A percentile compares a stretch with the other conserved stretches of the same genome.
Evolutionary conservation across 2,329 filamentous ascomycete genomes (phyloP).

Genomic region (Neofusicoccum cordaticola): DNA sequence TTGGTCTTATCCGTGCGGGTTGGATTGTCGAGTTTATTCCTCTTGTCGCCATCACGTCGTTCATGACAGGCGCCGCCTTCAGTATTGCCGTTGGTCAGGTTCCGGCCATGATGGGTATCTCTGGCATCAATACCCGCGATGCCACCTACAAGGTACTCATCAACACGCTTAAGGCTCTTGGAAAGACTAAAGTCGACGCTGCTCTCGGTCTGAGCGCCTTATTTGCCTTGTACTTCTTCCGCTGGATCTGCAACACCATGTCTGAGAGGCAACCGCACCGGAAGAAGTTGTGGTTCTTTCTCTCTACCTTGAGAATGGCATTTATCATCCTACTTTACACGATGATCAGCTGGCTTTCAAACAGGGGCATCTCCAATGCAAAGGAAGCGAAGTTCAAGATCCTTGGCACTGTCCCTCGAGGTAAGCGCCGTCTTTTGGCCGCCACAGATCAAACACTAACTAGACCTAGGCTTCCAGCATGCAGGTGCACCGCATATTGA

Average conservation of each 20-base stretch:
- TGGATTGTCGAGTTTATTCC: slow-evolving; percentile 95
- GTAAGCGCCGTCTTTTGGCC: slow-evolving; percentile 35
- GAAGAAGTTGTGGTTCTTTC: slow-evolving; percentile 76
- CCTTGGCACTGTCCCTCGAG: slow-evolving; percentile 71
- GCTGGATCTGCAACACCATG: slow-evolving; percentile 56
- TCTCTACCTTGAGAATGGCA: slow-evolving; percentile 80
- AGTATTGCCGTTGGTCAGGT: slow-evolving; percentile 84
- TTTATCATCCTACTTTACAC: slow-evolving; percentile 90
- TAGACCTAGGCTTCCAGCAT: slow-evolving; percentile 67
- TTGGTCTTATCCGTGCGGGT: slow-evolving; percentile 77
- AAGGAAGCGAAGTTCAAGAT: slow-evolving; percentile 60
- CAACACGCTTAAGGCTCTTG: slow-evolving; percentile 73
- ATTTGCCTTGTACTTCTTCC: slow-evolving; percentile 64
- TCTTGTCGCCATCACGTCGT: slow-evolving; percentile 83
- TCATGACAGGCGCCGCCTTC: slow-evolving; percentile 94
- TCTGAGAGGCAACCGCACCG: slow-evolving; percentile 66
- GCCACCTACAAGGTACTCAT: slow-evolving; percentile 80
- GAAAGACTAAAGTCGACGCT: slow-evolving; percentile 69
- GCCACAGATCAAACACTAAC: neutral
- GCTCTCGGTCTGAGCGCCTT: slow-evolving; percentile 85
- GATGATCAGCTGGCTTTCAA: slow-evolving; percentile 78
- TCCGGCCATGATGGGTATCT: slow-evolving; percentile 74
- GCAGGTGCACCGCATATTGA: slow-evolving; percentile 69
- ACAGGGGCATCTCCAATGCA: slow-evolving; percentile 39
- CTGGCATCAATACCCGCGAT: slow-evolving; percentile 68